phyloP scores from a whole-genome alignment of 352 stramenopile species.

The Globisporangium takayamanum region DNA sequence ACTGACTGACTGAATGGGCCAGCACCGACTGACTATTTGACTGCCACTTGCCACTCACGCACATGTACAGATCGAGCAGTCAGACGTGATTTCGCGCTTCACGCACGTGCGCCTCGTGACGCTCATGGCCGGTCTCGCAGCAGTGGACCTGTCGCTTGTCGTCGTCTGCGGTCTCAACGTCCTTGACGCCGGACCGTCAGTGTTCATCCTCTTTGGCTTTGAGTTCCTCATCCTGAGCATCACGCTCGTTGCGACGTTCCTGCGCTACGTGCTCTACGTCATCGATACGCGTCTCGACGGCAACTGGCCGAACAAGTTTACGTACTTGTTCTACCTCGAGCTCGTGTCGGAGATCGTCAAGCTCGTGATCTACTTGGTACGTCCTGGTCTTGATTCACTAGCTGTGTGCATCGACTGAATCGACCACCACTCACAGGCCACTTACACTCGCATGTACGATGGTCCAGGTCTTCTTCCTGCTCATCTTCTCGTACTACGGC shows the following conservation, averaged over 20 bases:
- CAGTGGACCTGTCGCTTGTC: slow-evolving; percentile 87
- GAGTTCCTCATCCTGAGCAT: slow-evolving; percentile 95
- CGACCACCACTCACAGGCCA: background rate
- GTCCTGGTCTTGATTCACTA: background rate
- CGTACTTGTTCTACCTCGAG: slow-evolving; percentile 94
- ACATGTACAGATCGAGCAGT: slow-evolving; percentile 76
- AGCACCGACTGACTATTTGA: background rate
- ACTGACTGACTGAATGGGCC: too few relatives aligned
- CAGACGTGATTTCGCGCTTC: slow-evolving; percentile 65
- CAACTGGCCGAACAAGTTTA: slow-evolving; percentile 87
- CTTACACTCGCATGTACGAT: background rate
- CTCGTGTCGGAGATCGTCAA: slow-evolving; percentile 93
- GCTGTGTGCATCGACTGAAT: background rate
- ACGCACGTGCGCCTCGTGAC: slow-evolving; percentile 84
- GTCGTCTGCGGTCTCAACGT: slow-evolving; percentile 81
- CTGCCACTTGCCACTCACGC: slow-evolving; percentile 5
- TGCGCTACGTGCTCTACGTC: slow-evolving; percentile 91
- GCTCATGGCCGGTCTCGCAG: slow-evolving; percentile 84
- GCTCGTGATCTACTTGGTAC: slow-evolving; percentile 94
- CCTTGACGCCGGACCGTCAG: slow-evolving; percentile 79
- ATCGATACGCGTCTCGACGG: slow-evolving; percentile 89
- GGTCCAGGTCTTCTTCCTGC: slow-evolving; percentile 92
- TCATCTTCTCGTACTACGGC: slow-evolving; percentile 97
- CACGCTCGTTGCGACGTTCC: slow-evolving; percentile 84
- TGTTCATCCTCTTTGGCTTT: slow-evolving; percentile 96